Evolutionary conservation across 2,329 filamentous ascomycete species (phyloP), one percentile per base, ranked within the genome.

Genomic region (Hymenoscyphus albidus): DNA sequence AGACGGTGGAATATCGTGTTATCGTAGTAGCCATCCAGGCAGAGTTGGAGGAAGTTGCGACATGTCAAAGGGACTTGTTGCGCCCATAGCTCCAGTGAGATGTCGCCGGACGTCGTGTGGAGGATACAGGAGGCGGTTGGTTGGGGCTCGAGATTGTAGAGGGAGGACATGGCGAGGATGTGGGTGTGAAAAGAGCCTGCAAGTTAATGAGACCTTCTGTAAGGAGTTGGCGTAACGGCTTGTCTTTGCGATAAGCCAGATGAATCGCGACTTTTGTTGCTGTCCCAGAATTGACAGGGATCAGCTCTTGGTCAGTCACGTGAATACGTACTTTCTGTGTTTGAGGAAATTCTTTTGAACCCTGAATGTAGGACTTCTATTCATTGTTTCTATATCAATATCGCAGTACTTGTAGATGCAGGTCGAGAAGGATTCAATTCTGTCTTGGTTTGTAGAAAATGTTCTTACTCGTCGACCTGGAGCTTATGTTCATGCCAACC

Each of bases 21-120:
- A 72, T 92, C 89, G 80, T 98, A 99, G 81, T 98, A 98, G 71
- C 93, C 93, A 76, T 99, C 93, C 70, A 97, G 85, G 75, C 92
- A 95, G 74, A 93, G 89, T 77, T 99, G 95, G 44, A 99, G 84
- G 78, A 99, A 99, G 80, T 97, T 98, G 71, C 94, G 92, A 75
- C 89, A 93, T 32, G 95, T 90, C 67, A 97, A 83, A 9, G 95
- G 95, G 0, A 92, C 90, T 78, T 99, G 95, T 75, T 95, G 95
- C 18, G 93, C 93, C 81, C 97, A 99, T 64, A 99, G 88, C 77
- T 97, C 92, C 78, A 99, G 85, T 44, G 91, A 88, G 64, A 99
- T 84, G 74, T 97, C 93, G 77, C 95, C 95, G 57, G 89, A 82
- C 6, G 92, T 96, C 10, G 95, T 99, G 77, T 96, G 89, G 54